Evolutionary conservation across 2,329 filamentous ascomycete species (phyloP), one percentile per base, ranked within the genome.

Genomic region (Dryadomyces sulphureus): DNA sequence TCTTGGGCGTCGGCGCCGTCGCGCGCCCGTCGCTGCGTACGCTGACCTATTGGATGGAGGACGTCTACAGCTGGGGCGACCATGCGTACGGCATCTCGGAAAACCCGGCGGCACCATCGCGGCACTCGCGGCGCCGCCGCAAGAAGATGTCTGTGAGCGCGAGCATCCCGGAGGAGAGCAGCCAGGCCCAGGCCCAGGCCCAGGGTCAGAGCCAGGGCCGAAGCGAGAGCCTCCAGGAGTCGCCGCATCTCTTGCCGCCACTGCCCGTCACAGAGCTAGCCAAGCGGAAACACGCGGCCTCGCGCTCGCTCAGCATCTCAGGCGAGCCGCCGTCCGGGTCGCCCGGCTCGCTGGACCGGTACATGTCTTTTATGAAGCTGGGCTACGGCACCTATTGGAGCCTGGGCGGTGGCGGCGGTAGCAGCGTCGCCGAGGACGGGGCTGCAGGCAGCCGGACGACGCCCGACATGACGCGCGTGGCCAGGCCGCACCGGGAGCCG

Each of bases 21-120:
- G 81, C 83, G 12, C 72, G 78, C 45, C 71, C 72, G 17, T 90
- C 86, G 0, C 57, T 94, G 40, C 71, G 79, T 41, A 78, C 82
- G 54, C 59, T 95, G 22, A 81, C 83, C 1, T 75, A 82, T 46
- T 96, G 90, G 90, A 81, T 92, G 71, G 84, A 93, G 60, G 83
- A 85, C 56, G 71, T 95, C 2, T 94, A 92, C 60, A 79, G 72
- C 25, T 86, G 87, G 69, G 90, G 89, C 2, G 79, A 85, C 45
- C 73, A 84, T 56, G 80, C 90, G 2, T 96, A 94, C 59, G 90
- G 89, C 4, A 75, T 95, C 7, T 75, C 76, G 45, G 83, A 93
- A 32, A 88, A 86, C 53, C 84, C 87, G 14, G 75, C 73, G 2
- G 81, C 84, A 1, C 71, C 72, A 49, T 73, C 82, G 22, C 40